Conservation (phyloP, 192 early-diverging fungal species). For the Neocallimastix lanati region DNA sequence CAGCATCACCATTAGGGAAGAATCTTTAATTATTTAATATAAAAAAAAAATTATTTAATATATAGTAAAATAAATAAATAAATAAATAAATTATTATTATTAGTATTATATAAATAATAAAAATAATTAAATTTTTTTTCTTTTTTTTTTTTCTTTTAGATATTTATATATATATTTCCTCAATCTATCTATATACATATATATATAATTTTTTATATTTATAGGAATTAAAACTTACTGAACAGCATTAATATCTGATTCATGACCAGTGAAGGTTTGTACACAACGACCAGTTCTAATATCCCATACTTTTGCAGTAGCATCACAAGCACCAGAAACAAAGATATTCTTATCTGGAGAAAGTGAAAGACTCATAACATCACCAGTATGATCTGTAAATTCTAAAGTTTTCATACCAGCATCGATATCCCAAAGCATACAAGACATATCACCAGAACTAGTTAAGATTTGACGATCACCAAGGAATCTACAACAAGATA, state of each 20-base stretch:
- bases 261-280: conserved; percentile 94
- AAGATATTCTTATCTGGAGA: conserved; percentile 88
- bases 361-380: conserved; percentile 92
- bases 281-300: conserved; percentile 90
- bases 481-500: conserved; percentile 94
- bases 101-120: too few species aligned
- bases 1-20: conserved; percentile 96
- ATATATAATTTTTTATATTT: too few species aligned
- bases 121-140: too few species aligned
- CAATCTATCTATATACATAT: background rate
- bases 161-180: background rate
- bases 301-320: conserved; percentile 97
- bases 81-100: background rate
- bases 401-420: conserved; percentile 92
- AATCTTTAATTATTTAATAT: conserved; percentile 34
- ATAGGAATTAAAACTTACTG: conserved; percentile 36
- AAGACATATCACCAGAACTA: conserved; percentile 91
- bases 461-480: conserved; percentile 92
- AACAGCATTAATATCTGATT: conserved; percentile 97
- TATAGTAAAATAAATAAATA: background rate
- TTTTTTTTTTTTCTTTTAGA: too few species aligned
- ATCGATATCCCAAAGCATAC: conserved; percentile 99
- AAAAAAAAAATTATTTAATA: background rate
- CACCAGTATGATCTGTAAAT: conserved; percentile 94
- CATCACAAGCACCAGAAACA: conserved; percentile 95